phyloP scores from a whole-genome alignment of 2,329 filamentous ascomycete species.

The Colletotrichum salicis region DNA sequence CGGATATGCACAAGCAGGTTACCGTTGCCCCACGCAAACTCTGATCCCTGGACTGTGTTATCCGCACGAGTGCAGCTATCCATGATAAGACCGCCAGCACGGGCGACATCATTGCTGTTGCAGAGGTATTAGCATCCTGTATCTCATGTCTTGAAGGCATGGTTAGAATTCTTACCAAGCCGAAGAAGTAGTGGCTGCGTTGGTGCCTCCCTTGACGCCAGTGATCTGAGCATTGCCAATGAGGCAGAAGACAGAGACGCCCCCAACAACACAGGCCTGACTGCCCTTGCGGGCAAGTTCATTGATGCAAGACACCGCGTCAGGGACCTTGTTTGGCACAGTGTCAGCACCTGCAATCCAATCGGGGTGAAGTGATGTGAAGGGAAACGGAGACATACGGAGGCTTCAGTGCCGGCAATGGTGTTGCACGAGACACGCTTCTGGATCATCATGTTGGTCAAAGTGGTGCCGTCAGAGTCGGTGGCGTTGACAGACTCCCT shows the following conservation, averaged over 20 bases:
- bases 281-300: conserved; percentile 12
- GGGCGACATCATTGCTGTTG: conserved; percentile 29
- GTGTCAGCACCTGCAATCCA: neutral
- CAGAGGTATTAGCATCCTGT: neutral
- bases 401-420: conserved; percentile 1
- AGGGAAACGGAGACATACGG: neutral
- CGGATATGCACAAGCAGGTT: conserved; percentile 20
- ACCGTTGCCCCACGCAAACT: conserved; percentile 18
- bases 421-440: conserved; percentile 24
- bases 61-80: conserved; percentile 30
- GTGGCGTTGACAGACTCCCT: neutral
- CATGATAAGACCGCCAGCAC: conserved; percentile 27
- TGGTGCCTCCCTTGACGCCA: neutral
- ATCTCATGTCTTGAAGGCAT: neutral
- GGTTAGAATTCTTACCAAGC: conserved; percentile 11
- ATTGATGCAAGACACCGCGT: conserved; percentile 32
- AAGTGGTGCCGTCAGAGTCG: neutral
- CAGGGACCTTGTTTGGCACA: neutral
- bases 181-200: neutral
- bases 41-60: conserved; percentile 27
- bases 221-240: conserved; percentile 10
- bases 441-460: neutral
- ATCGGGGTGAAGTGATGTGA: too few relatives aligned
- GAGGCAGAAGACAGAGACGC: conserved; percentile 11
- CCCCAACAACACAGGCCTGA: neutral